phyloP scores from a whole-genome alignment of 768 basidiomycete species.

The Tylopilus plumbeoviolaceoides region DNA sequence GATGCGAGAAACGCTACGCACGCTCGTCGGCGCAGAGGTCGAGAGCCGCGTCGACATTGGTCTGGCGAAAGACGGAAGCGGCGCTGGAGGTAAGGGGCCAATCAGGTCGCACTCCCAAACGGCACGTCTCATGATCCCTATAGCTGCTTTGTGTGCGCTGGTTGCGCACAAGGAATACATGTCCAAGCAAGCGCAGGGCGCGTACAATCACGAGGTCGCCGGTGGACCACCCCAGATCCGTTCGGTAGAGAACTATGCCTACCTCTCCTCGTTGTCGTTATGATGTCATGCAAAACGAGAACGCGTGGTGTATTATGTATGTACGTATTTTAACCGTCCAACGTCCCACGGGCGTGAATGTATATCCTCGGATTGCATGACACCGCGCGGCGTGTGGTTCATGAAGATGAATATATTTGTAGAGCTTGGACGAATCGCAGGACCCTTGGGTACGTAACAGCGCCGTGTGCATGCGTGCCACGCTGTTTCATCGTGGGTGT shows the following conservation, averaged over 20 bases:
- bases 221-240: constrained; percentile 9
- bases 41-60: constrained; percentile 83
- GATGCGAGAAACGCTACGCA: constrained; percentile 69
- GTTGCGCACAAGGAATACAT: constrained; percentile 26
- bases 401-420: too few species aligned
- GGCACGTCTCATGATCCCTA: constrained; percentile 4
- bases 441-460: not conserved
- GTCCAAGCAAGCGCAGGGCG: constrained; percentile 9
- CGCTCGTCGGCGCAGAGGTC: constrained; percentile 73
- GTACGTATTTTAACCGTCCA: constrained; percentile 10
- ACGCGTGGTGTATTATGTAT: constrained; percentile 3
- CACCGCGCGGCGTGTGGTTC: not conserved
- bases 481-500: constrained; percentile 3
- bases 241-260: constrained; percentile 10
- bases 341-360: constrained; percentile 1
- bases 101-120: not conserved
- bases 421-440: not conserved
- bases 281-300: constrained; percentile 8
- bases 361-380: constrained; percentile 7
- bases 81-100: constrained; percentile 81
- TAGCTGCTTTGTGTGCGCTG: constrained; percentile 86
- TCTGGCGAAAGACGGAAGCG: constrained; percentile 95
- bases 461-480: constrained; percentile 1
- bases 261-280: constrained; percentile 20
- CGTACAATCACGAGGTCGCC: constrained; percentile 4